Base-by-base conservation (phyloP, 2,329 filamentous ascomycete species). In the Fusarium hostae region DNA sequence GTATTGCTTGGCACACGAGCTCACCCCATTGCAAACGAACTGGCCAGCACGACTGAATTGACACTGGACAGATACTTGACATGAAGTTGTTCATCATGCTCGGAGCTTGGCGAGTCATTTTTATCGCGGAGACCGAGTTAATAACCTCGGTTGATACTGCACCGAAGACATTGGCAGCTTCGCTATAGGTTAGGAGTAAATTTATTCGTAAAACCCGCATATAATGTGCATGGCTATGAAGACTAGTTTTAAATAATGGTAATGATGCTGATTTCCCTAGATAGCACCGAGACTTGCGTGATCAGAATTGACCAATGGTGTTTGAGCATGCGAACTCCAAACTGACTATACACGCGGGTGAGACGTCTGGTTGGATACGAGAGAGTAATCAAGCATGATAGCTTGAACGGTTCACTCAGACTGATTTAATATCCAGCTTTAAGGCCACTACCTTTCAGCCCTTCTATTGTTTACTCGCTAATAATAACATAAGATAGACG, bases 101-200 rank as follows among this genome's bases (percentile, higher is more conserved):
- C 35, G 40, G 45, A 43, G 15, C 55, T 61, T 72, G 50, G 55
- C 41, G 54, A 37, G 24, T 24, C n/a, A 35, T 54, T 22, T 22
- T 26, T 15, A 7, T 50, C 32, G 43, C 60, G 40, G 51, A 72
- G 52, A 70, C 56, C 56, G 59, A 70, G 47, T 40, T 48, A 12
- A 12, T 30, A 47, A 59, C 65, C 52, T 72, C 69, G 69, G 65
- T 39, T 66, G 59, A 52, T 62, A 7, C 13, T 70, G 28, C 35
- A 51, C 65, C 52, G 69, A 70, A 57, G 59, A 26, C 24, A 40
- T 54, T n/a, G 35, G 11, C n/a, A 9, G n/a, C n/a, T 34, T 22
- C 15, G 0, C 28, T 48, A 32, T 24, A 50, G 45, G 20, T 22
- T 32, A 50, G 47, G 11, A 24, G 6, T 24, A 24, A 24, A 24